Conservation (phyloP, 1,139 yeast genomes). For the Candida sanyaensis region DNA sequence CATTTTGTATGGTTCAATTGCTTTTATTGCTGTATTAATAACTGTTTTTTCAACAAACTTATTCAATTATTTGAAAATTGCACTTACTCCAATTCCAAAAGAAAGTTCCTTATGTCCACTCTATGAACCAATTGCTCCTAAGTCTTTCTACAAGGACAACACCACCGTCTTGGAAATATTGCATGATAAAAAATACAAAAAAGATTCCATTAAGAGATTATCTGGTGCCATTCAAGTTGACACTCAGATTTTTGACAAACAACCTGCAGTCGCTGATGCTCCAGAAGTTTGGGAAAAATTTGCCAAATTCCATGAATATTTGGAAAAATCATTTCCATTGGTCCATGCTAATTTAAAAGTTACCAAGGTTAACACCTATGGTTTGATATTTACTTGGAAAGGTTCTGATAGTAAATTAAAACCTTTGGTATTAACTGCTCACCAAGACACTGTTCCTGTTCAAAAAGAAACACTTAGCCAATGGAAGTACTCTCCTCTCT, state of each 20-base stretch:
- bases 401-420: conserved; percentile 55
- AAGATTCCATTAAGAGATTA: conserved; percentile 34
- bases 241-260: conserved; percentile 47
- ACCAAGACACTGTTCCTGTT: conserved; percentile 86
- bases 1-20: conserved; percentile 11
- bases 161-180: conserved; percentile 35
- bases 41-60: conserved; percentile 25
- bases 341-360: conserved; percentile 51
- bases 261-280: conserved; percentile 38
- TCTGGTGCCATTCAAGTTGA: conserved; percentile 46
- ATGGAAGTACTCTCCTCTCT: conserved; percentile 74
- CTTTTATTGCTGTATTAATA: conserved; percentile 16
- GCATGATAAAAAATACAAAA: conserved; percentile 34
- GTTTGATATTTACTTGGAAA: conserved; percentile 66
- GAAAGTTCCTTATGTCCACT: conserved; percentile 29
- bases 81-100: conserved; percentile 21
- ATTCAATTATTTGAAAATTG: conserved; percentile 23
- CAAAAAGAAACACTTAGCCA: conserved; percentile 52
- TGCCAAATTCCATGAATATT: conserved; percentile 53
- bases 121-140: conserved; percentile 31
- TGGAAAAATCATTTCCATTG: conserved; percentile 59
- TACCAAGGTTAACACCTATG: conserved; percentile 64
- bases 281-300: conserved; percentile 48
- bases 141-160: conserved; percentile 31
- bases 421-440: conserved; percentile 73